Evolutionary conservation across 108 stramenopile species (phyloP).

Genomic region (Fragilaria radians): DNA sequence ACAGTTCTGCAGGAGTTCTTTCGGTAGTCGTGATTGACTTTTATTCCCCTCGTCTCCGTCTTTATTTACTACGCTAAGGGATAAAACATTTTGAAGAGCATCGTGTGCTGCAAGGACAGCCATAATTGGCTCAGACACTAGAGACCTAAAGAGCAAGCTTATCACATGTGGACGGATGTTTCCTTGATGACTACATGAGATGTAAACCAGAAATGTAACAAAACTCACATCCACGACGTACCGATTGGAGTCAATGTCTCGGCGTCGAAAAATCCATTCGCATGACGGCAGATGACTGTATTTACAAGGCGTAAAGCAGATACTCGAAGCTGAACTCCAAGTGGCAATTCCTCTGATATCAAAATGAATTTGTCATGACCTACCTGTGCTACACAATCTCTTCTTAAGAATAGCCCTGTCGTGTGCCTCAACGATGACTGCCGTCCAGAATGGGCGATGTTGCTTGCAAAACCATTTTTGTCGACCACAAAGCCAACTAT

Average conservation of each 20-base stretch:
- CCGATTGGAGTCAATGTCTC: slow-evolving; percentile 54
- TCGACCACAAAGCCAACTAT: slow-evolving; percentile 56
- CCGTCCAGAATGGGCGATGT: slow-evolving; percentile 3
- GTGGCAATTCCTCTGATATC: slow-evolving; percentile 55
- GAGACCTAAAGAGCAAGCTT: slow-evolving; percentile 70
- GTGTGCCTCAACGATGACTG: slow-evolving; percentile 20
- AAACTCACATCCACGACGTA: slow-evolving; percentile 15
- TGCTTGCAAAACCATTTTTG: slow-evolving; percentile 62
- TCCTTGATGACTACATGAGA: slow-evolving; percentile 22
- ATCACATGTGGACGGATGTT: slow-evolving; percentile 82
- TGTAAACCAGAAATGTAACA: not conserved
- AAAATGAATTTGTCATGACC: slow-evolving; percentile 21
- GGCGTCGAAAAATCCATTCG: slow-evolving; percentile 68
- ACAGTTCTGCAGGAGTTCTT: slow-evolving; percentile 80
- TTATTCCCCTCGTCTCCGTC: slow-evolving; percentile 21
- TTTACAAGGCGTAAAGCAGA: slow-evolving; percentile 62
- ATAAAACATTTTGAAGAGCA: slow-evolving; percentile 59
- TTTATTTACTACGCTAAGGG: slow-evolving; percentile 31
- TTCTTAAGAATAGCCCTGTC: slow-evolving; percentile 56
- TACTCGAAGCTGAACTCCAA: slow-evolving; percentile 69
- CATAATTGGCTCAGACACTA: slow-evolving; percentile 50
- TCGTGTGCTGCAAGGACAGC: slow-evolving; percentile 55
- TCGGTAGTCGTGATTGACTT: slow-evolving; percentile 55
- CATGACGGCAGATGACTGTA: slow-evolving; percentile 48
- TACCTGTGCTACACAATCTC: slow-evolving; percentile 36